phyloP scores from a whole-genome alignment of 2,329 filamentous ascomycete species.

The Colletotrichum aenigma region DNA sequence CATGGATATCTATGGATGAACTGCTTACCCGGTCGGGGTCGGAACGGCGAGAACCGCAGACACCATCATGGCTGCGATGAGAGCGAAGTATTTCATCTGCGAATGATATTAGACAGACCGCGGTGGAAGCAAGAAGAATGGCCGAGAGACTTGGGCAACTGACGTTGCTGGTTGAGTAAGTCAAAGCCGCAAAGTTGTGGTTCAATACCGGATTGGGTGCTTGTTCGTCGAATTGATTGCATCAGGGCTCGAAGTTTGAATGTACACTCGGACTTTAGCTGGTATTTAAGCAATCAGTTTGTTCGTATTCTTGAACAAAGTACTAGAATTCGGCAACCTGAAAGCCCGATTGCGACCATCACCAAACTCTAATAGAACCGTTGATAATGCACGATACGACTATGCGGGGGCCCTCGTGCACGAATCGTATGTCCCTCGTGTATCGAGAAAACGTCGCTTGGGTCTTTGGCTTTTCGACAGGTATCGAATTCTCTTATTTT shows the following conservation, averaged over 20 bases:
- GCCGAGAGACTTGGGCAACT: not conserved
- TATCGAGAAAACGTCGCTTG: not conserved
- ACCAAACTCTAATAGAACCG: not conserved
- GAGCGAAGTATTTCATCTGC: not conserved
- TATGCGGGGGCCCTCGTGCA: not conserved
- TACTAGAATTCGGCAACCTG: fast-evolving
- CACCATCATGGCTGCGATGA: not conserved
- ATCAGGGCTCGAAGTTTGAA: not conserved
- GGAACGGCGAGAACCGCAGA: not conserved
- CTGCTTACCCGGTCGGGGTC: not conserved
- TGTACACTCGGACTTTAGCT: not conserved
- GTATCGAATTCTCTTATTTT: not conserved
- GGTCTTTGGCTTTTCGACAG: not conserved
- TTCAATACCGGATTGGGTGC: not conserved
- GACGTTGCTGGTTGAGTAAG: not conserved
- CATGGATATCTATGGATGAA: not conserved
- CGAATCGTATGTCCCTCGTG: not conserved
- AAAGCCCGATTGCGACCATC: not conserved
- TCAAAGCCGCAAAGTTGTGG: not conserved
- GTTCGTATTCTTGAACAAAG: fast-evolving
- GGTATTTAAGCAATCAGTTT: not conserved
- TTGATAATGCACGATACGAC: not conserved
- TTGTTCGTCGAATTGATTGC: not conserved
- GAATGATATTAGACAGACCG: not conserved
- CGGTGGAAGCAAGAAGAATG: not conserved